Conservation (phyloP, 352 stramenopile genomes). For the Globisporangium polare region DNA sequence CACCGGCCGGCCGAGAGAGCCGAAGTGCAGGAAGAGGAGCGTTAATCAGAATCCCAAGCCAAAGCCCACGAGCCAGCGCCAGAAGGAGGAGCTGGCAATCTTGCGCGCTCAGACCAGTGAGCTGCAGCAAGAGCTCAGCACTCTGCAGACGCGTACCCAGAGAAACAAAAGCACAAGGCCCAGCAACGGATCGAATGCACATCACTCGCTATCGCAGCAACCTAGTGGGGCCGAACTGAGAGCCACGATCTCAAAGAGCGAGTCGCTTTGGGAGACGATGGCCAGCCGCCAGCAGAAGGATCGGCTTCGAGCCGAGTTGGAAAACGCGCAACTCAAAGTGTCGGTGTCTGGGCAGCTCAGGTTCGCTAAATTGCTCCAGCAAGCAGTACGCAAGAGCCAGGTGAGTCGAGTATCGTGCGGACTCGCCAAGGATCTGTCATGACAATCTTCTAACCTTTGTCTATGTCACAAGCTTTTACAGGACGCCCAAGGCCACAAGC, state of each 20-base stretch:
- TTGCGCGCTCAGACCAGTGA: neutral
- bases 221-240: neutral
- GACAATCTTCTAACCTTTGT: too few species aligned
- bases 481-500: conserved; percentile 22
- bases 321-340: conserved; percentile 39
- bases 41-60: neutral
- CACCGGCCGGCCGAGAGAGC: neutral
- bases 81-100: neutral
- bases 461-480: conserved; percentile 21
- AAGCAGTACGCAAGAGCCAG: conserved; percentile 28
- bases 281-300: conserved; percentile 32
- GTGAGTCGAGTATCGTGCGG: too few species aligned
- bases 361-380: conserved; percentile 37
- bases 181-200: neutral
- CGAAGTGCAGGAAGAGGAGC: neutral
- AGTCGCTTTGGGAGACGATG: conserved; percentile 29
- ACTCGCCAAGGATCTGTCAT: too few species aligned
- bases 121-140: neutral
- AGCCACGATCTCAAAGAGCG: neutral
- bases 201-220: neutral
- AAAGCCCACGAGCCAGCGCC: neutral
- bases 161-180: neutral
- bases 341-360: conserved; percentile 40
- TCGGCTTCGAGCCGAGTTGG: conserved; percentile 28
- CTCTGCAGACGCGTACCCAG: neutral